These are phyloP conservation scores for Coelastrella sp. DNA, from an alignment of 139 green algal genomes.

Conservation along the genomic window DNA sequence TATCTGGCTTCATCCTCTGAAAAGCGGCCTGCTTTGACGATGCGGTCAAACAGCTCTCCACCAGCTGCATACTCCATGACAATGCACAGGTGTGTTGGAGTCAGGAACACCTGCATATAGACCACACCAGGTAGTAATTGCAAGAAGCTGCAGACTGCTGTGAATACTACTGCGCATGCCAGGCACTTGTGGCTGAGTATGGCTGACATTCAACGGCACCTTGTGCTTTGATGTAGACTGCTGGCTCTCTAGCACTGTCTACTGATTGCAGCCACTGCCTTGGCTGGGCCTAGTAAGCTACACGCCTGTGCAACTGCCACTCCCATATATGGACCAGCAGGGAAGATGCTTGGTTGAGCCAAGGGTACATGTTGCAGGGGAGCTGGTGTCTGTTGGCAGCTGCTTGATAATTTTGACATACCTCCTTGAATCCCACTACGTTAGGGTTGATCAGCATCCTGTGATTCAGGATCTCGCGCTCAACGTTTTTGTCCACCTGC, in stretches of 20 bases:
- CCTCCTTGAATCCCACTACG: conserved; percentile 96
- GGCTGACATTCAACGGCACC: no score
- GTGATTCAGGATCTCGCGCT: conserved; percentile 99
- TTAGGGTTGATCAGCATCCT: conserved; percentile 94
- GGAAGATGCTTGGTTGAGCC: not conserved
- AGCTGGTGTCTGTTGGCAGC: no score
- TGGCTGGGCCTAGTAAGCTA: no score
- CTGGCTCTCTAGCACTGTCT: not conserved
- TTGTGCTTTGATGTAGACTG: no score
- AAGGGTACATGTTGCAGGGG: not conserved
- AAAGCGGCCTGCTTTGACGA: conserved; percentile 94
- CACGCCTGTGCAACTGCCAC: no score
- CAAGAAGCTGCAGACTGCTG: not conserved
- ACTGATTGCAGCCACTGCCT: not conserved
- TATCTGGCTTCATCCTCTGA: conserved; percentile 96
- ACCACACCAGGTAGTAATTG: not conserved
- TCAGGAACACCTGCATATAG: conserved; percentile 77
- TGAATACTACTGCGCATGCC: not conserved
- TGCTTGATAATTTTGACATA: conserved; percentile 28
- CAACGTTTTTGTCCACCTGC: conserved; percentile 98
- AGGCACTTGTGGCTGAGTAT: no score
- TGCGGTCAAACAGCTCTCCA: conserved; percentile 97
- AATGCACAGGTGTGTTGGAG: conserved; percentile 82
- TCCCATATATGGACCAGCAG: not conserved
- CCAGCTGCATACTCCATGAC: conserved; percentile 91